Conservation (phyloP, 75 land plant genomes). For the Larix kaempferi region DNA sequence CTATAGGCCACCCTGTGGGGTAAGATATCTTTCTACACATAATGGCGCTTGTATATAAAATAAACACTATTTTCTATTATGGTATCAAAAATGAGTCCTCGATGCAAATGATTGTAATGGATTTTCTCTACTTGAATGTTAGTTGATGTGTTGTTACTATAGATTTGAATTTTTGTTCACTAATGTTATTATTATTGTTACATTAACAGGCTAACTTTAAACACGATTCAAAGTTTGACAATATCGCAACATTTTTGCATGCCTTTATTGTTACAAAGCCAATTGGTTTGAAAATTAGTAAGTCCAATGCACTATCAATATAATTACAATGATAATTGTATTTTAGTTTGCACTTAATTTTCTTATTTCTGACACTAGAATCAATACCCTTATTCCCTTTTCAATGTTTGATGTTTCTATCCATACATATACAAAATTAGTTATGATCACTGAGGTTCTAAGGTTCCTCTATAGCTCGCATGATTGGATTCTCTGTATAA, state of each 20-base stretch:
- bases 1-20: no score
- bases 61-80: no score
- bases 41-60: no score
- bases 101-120: no score
- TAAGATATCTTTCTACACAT: no score
- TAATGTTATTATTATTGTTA: no score
- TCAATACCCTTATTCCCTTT: neutral
- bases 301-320: slow-evolving; percentile 10
- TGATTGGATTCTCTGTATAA: neutral
- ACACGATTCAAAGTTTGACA: slow-evolving; percentile 66
- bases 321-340: neutral
- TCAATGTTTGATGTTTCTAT: neutral
- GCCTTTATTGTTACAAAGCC: slow-evolving; percentile 91
- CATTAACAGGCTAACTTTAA: slow-evolving; percentile 57
- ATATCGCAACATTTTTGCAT: slow-evolving; percentile 83
- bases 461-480: neutral
- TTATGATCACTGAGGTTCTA: neutral
- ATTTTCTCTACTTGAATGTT: no score
- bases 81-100: no score
- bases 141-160: no score
- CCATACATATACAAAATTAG: no score
- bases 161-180: no score
- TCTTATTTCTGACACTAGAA: neutral
- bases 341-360: neutral
- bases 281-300: slow-evolving; percentile 83